Evolutionary conservation across 441 rosid genomes (phyloP).

Genomic region (Oxalis stricta): DNA sequence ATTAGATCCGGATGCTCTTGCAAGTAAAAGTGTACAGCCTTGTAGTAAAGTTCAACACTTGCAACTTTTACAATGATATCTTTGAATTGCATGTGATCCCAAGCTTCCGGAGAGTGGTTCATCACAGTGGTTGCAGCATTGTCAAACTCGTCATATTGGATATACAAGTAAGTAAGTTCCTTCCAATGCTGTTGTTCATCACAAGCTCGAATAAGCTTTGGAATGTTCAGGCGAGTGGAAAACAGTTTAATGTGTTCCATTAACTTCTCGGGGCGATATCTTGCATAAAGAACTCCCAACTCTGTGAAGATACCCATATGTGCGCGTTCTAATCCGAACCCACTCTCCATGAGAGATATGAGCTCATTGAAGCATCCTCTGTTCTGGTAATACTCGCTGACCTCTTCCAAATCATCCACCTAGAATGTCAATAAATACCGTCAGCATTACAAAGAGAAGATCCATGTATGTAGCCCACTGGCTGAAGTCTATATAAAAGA

Average conservation of each 20-base stretch:
- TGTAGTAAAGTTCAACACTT: constrained; percentile 89
- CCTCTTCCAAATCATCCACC: constrained; percentile 99
- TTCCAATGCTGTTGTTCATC: constrained; percentile 99
- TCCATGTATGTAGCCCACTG: neutral
- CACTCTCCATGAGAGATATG: constrained; percentile 99
- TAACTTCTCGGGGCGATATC: constrained; percentile 93
- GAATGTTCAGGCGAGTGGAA: constrained; percentile 96
- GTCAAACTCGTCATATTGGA: constrained; percentile 91
- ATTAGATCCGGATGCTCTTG: constrained; percentile 97
- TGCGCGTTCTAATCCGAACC: constrained; percentile 95
- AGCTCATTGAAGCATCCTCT: constrained; percentile 96
- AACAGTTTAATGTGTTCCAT: constrained; percentile 99
- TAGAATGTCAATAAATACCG: constrained; percentile 12
- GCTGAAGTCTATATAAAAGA: neutral
- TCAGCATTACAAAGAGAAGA: neutral
- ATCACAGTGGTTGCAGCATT: constrained; percentile 98
- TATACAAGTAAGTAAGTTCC: constrained; percentile 84
- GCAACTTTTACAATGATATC: constrained; percentile 91
- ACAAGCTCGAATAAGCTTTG: constrained; percentile 95
- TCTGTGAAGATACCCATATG: constrained; percentile 99
- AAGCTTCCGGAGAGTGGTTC: constrained; percentile 99
- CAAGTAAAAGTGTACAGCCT: constrained; percentile 97
- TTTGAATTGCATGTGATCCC: constrained; percentile 99
- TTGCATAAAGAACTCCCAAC: constrained; percentile 97
- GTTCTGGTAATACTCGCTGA: constrained; percentile 95